phyloP scores from a whole-genome alignment of 2,329 filamentous ascomycete genomes.

The Cordyceps fumosorosea region DNA sequence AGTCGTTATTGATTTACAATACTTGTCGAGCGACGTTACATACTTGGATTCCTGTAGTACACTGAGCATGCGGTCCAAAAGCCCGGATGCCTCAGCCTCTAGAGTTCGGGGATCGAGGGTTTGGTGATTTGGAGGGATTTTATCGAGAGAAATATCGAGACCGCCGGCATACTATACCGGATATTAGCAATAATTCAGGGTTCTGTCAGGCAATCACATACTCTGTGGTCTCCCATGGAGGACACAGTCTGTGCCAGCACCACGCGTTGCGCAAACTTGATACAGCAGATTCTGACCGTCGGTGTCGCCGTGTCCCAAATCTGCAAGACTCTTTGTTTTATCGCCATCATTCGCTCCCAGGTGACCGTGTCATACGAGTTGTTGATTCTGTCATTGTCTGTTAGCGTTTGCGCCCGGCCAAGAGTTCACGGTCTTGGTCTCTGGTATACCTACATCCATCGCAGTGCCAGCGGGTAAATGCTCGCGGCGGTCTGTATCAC shows the following conservation, averaged over 20 bases:
- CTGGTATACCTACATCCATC: slow-evolving; percentile 74
- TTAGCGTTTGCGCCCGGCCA: background rate
- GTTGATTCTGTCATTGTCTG: slow-evolving; percentile 60
- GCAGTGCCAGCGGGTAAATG: slow-evolving; percentile 85
- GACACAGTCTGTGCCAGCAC: slow-evolving; percentile 89
- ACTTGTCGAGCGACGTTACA: slow-evolving; percentile 23
- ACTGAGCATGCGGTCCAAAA: slow-evolving; percentile 80
- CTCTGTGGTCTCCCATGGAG: slow-evolving; percentile 71
- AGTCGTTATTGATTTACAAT: slow-evolving; percentile 13
- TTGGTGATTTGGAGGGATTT: slow-evolving; percentile 77
- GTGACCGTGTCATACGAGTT: slow-evolving; percentile 73
- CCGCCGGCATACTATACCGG: slow-evolving; percentile 36
- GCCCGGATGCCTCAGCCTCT: slow-evolving; percentile 85
- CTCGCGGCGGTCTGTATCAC: slow-evolving; percentile 84
- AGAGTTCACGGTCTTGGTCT: slow-evolving; percentile 6
- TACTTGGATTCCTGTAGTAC: slow-evolving; percentile 83
- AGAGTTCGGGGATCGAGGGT: slow-evolving; percentile 72
- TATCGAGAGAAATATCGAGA: slow-evolving; percentile 74
- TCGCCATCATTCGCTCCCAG: slow-evolving; percentile 82
- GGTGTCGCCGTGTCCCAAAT: slow-evolving; percentile 77
- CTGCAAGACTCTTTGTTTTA: slow-evolving; percentile 82
- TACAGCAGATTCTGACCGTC: slow-evolving; percentile 83
- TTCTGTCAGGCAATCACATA: slow-evolving; percentile 37
- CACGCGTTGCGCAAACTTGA: slow-evolving; percentile 94
- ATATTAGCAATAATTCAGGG: slow-evolving; percentile 18